phyloP scores from a whole-genome alignment of 1,139 yeast genomes.

The Lodderomyces beijingensis region DNA sequence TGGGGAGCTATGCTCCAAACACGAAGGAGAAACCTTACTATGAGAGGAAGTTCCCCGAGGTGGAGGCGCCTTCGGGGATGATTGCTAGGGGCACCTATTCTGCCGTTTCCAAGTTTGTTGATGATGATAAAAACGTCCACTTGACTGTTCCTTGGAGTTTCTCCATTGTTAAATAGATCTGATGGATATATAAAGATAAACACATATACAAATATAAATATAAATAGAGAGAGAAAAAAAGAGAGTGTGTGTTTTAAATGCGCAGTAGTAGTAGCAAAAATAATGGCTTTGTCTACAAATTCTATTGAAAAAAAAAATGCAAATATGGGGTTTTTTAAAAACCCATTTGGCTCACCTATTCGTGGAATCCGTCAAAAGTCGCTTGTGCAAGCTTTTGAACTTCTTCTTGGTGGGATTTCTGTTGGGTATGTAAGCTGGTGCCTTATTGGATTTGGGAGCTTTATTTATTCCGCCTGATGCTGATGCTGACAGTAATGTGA shows the following conservation, averaged over 20 bases:
- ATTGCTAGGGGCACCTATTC: slow-evolving; percentile 83
- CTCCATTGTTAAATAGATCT: slow-evolving; percentile 55
- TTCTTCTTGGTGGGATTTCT: background rate
- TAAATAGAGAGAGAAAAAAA: background rate
- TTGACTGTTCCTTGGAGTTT: slow-evolving; percentile 83
- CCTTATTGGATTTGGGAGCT: slow-evolving; percentile 6
- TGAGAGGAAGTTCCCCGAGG: slow-evolving; percentile 73
- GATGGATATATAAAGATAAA: background rate
- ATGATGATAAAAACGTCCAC: slow-evolving; percentile 79
- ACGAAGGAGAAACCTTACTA: slow-evolving; percentile 80
- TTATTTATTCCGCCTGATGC: background rate
- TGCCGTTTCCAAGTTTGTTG: slow-evolving; percentile 78
- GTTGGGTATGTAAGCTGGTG: slow-evolving; percentile 4
- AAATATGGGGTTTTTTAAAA: too few species aligned
- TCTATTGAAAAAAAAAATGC: too few species aligned
- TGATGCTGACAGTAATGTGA: too few species aligned
- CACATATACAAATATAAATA: background rate
- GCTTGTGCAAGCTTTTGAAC: background rate
- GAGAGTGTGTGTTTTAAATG: too few species aligned
- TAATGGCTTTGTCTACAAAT: too few species aligned
- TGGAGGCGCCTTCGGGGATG: slow-evolving; percentile 89
- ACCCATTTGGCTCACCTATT: too few species aligned
- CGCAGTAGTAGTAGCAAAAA: too few species aligned
- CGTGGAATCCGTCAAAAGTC: too few species aligned
- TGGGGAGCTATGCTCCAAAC: slow-evolving; percentile 89